Evolutionary conservation across 2,329 filamentous ascomycete genomes (phyloP), one percentile per base, ranked within the genome.

Genomic region (Zalaria sp.): DNA sequence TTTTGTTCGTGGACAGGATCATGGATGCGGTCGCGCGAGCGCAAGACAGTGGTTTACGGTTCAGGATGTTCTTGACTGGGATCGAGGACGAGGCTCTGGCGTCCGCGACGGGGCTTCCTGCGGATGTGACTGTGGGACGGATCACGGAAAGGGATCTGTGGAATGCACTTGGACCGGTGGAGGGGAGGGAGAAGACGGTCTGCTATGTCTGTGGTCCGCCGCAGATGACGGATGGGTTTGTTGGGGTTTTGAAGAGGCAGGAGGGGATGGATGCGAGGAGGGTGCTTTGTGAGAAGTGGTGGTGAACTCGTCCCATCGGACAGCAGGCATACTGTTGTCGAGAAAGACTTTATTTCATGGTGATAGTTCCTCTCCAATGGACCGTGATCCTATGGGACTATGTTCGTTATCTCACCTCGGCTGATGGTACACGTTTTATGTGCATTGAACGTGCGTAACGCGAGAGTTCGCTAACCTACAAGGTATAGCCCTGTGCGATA

Each of bases 251-350:
- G 43, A 50, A 53, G 35, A 51, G 48, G 27, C 59, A 64, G 47
- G 49, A 58, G 4, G 57, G 62, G 5, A 60, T 70, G 48, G 47
- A 48, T 25, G 45, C 53, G 11, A 58, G 60, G 32, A 53, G 56
- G 27, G 66, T 70, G 5, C 47, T 69, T 4, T 69, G 65, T 47
- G 68, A 71, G 53, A 70, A 69, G 51, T 71, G 68, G 68, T 71
- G 68, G 68, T 71, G 53, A 49, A 38, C 3, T 36, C 25, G 31
- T 18, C 18, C 18, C 18, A 18, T 18, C 18, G 18, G 18, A 18
- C 18, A 18, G 18, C 18, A 18, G 18, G 18, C 18, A 18, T 18
- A 18, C 18, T 18, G 18, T 18, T 18, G 18, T 18, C 18, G 18
- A 18, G 18, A 18, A 18, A 18, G 18, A 18, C 18, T 18, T 18